phyloP scores from a whole-genome alignment of 2,329 filamentous ascomycete species.

The Aspergillus sp. region DNA sequence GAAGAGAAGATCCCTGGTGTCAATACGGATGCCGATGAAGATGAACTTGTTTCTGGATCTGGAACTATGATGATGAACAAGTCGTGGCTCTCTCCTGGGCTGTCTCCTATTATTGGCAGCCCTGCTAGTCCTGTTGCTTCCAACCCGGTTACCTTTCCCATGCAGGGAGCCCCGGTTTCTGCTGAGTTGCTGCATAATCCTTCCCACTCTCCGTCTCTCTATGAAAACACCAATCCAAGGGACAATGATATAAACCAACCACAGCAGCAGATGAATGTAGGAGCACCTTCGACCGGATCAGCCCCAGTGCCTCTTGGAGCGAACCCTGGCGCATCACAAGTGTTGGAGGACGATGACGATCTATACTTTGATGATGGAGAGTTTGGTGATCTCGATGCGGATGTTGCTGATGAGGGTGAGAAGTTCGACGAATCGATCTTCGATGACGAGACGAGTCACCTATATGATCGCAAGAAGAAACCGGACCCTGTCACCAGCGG shows the following conservation, averaged over 20 bases:
- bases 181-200: background rate
- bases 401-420: conserved; percentile 23
- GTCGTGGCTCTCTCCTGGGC: conserved; percentile 28
- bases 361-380: conserved; percentile 44
- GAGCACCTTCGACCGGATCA: background rate
- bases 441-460: conserved; percentile 40
- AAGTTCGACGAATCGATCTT: conserved; percentile 44
- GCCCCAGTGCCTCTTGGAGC: background rate
- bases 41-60: conserved; percentile 27
- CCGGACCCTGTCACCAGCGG: conserved; percentile 9
- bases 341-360: conserved; percentile 27
- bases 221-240: background rate
- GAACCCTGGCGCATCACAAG: conserved; percentile 4
- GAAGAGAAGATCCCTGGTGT: conserved; percentile 45
- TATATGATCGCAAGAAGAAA: conserved; percentile 34
- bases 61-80: conserved; percentile 18
- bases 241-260: background rate
- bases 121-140: conserved; percentile 22
- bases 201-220: conserved; percentile 1
- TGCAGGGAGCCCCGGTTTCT: background rate
- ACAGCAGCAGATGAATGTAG: background rate
- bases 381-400: conserved; percentile 34
- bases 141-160: conserved; percentile 4
- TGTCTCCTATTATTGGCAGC: conserved; percentile 31
- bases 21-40: conserved; percentile 40